Percentiles rank a stretch among this genome's conserved stretches.
Evolutionary conservation across 2,329 filamentous ascomycete genomes (phyloP).

Genomic region (Neopestalotiopsis sp.): DNA sequence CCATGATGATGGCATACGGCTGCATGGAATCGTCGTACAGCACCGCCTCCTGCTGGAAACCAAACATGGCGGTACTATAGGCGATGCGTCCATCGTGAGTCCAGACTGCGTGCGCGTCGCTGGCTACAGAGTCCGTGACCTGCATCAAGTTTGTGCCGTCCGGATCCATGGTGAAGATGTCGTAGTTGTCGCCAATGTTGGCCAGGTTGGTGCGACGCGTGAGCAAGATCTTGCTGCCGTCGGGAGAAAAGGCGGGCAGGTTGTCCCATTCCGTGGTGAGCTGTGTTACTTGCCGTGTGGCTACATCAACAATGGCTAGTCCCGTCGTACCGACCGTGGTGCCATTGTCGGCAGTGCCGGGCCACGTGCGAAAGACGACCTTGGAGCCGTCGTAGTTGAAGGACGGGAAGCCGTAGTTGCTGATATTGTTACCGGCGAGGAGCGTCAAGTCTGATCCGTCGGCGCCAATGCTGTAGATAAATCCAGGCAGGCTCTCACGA

Average conservation of each 20-base stretch:
- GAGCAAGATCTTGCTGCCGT: constrained; percentile 5
- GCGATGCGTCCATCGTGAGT: background rate
- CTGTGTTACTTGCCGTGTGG: background rate
- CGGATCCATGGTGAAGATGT: background rate
- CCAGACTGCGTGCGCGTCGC: constrained; percentile 13
- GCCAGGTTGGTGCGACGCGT: background rate
- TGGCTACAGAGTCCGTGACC: background rate
- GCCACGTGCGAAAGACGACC: background rate
- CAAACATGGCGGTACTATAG: constrained; percentile 7
- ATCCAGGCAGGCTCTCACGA: background rate
- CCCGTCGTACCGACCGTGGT: background rate
- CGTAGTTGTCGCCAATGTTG: background rate
- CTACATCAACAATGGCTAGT: background rate
- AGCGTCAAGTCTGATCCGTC: background rate
- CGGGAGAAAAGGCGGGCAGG: background rate
- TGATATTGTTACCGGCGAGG: background rate
- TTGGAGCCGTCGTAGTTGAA: background rate
- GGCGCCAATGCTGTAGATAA: constrained; percentile 5
- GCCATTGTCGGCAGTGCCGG: background rate
- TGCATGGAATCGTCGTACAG: background rate
- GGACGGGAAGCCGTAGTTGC: constrained; percentile 4
- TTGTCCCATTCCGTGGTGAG: constrained; percentile 5
- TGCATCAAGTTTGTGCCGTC: background rate
- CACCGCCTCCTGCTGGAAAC: constrained; percentile 4
- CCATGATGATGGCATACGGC: constrained; percentile 2